Base-by-base conservation (phyloP, 805 yeast species). In the Clavispora asparagi region DNA sequence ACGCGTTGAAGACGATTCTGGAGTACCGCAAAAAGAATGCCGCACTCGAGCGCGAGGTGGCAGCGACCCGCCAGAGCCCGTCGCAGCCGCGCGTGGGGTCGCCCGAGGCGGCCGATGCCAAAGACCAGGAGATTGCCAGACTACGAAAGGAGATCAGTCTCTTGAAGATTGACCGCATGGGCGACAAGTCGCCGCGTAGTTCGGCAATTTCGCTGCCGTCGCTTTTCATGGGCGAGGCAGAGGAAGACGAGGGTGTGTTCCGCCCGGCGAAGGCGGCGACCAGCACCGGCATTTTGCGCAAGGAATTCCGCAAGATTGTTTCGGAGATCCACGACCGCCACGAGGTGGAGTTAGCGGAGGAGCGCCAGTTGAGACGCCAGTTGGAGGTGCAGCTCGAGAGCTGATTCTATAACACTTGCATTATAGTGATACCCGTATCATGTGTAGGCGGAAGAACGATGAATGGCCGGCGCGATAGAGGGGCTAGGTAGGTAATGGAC, bases 231-330 rank as follows among this genome's bases (percentile, higher is more conserved):
- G 40, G 46, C 25, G 39, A 47, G 28, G 55, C 43, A 8, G 67
- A 62, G 25, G 45, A 56, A 57, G 27, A 52, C 45, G 9, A 54
- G 58, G 14, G 25, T 17, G 39, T 45, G 40, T 14, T 40, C 44
- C 8, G 46, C 42, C 30, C 43, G 13, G 47, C 44, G 3, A 31
- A 35, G 31, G 26, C 45, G 14, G 43, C 55, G 23, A 64, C 57
- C 54, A 69, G 74, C 51, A 78, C 78, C 33, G 76, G 82, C 0
- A 81, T 84, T 3, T 66, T 85, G 62, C 70, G 87, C 46, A 73
- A 78, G 50, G 90, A 85, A 61, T 85, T 85, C 66, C 84, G 79
- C 62, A 82, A 79, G 54, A 66, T 84, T 42, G 81, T 85, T 5
- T 66, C 73, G 19, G 82, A 80, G 35, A 77, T 84, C 47, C 87